Percentiles rank a stretch among this genome's conserved stretches.
These are phyloP conservation scores for Thelonectria rubi DNA, from an alignment of 2,329 filamentous ascomycete species.

Conservation along the genomic window DNA sequence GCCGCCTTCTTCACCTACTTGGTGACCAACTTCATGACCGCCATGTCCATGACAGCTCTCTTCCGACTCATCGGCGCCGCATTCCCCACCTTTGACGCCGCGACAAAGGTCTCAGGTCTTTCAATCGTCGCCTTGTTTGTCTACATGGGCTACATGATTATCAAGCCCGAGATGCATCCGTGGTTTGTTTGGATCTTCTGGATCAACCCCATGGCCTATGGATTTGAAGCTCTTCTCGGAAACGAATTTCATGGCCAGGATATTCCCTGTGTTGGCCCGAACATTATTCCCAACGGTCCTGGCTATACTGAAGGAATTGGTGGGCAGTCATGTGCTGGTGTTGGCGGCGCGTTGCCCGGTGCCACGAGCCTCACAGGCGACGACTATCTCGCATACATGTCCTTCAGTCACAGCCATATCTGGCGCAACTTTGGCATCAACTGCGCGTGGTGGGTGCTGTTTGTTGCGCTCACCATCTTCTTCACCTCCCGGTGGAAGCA, in stretches of 20 bases:
- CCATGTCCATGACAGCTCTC: constrained; percentile 45
- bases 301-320: background rate
- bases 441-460: constrained; percentile 24
- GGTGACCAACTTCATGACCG: constrained; percentile 63
- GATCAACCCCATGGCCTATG: constrained; percentile 71
- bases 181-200: constrained; percentile 76
- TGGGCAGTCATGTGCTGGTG: background rate
- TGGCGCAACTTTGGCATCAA: constrained; percentile 39
- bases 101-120: constrained; percentile 58
- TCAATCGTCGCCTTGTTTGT: constrained; percentile 69
- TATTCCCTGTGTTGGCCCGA: constrained; percentile 56
- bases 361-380: constrained; percentile 57
- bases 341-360: background rate
- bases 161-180: constrained; percentile 60
- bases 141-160: constrained; percentile 71
- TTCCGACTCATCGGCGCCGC: constrained; percentile 63
- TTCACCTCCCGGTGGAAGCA: constrained; percentile 19
- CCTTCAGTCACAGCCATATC: constrained; percentile 55
- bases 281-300: constrained; percentile 57
- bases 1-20: constrained; percentile 74
- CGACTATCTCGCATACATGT: constrained; percentile 57
- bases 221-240: constrained; percentile 67
- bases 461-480: constrained; percentile 30
- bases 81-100: constrained; percentile 44
- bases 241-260: constrained; percentile 64